phyloP scores from a whole-genome alignment of 2,329 filamentous ascomycete species.

The Mycosphaerella arachidis region DNA sequence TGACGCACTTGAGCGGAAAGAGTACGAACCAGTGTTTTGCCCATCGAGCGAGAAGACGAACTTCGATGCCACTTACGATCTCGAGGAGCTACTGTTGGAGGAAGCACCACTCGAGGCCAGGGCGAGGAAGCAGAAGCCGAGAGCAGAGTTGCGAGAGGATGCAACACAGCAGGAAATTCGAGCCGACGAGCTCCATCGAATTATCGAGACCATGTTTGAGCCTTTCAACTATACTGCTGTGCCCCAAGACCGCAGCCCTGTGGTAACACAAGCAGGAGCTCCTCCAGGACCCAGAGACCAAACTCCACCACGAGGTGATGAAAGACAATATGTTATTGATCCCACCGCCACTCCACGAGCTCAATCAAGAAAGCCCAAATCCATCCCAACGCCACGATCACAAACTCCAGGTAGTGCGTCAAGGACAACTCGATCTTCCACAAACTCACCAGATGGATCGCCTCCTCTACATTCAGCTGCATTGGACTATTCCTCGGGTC shows the following conservation, averaged over 20 bases:
- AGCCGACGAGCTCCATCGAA: conserved; percentile 86
- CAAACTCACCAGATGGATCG: conserved; percentile 46
- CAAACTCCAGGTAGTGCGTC: conserved; percentile 37
- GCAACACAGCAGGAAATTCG: conserved; percentile 92
- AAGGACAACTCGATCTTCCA: conserved; percentile 41
- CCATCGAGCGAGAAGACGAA: conserved; percentile 98
- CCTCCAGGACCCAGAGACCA: conserved; percentile 6
- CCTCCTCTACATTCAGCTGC: conserved; percentile 37
- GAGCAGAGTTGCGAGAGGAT: conserved; percentile 86
- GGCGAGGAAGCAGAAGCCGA: conserved; percentile 86
- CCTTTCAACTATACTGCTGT: conserved; percentile 91
- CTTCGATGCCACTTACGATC: conserved; percentile 95
- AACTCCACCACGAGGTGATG: conserved; percentile 14
- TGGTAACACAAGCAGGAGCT: conserved; percentile 7
- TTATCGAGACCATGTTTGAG: conserved; percentile 91
- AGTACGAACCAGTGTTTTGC: conserved; percentile 84
- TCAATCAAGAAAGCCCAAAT: conserved; percentile 8
- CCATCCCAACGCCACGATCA: conserved; percentile 32
- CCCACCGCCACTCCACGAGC: neutral
- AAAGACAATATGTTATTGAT: conserved; percentile 6
- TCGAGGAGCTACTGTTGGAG: conserved; percentile 88
- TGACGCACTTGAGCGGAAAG: conserved; percentile 73
- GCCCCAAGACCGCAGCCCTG: conserved; percentile 60
- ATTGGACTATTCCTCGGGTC: conserved; percentile 14
- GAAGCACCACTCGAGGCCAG: conserved; percentile 92